Base-by-base conservation (phyloP, 225 moss, liverwort and hornwort species). In the Bryoerythrophyllum caledonicum region DNA sequence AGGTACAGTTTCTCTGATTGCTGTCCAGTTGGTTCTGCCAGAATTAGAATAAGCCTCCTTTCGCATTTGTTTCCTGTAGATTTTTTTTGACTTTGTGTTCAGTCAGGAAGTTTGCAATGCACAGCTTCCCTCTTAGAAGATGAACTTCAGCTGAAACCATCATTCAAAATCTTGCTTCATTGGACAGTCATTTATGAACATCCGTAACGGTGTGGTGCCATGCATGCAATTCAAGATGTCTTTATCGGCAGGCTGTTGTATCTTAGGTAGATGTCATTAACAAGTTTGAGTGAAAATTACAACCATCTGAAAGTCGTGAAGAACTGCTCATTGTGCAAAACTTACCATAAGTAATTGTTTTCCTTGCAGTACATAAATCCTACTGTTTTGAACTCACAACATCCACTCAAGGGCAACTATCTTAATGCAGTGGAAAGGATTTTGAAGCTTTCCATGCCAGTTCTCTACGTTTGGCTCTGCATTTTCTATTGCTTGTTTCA, bases 391-490 rank as follows among this genome's bases (percentile, higher is more conserved):
- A 97, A 97, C 65, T 97, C 94, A 12, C 86, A 86, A 61, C 96
- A 94, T 75, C 96, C 96, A 51, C 89, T 97, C 8, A 94, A 92
- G 81, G 94, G 94, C 62, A 97, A 92, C 80, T 90, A 84, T 73
- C 70, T 97, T 30, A 82, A 87, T 71, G 94, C 91, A 32, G 69
- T 91, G 64, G 96, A 97, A 84, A 88, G 96, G 81, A 84, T 94
- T 49, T 74, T 97, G 86, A 97, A 97, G 87, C 89, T 94, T 70
- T 94, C 96, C 23, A 86, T 97, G 67, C 94, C 94, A 44, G 92
- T 94, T 35, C 91, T 97, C 34, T 97, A 97, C 53, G 90, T 97
- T n/a, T 97, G 96, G 96, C 92, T 97, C 76, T 94, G 94, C 85
- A 63, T 97, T 77, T 97, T 97, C 76, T 97, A 97, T 74, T 97